These are phyloP conservation scores for Flaveria ramosissima DNA, from an alignment of 129 eudicot genomes.

Conservation along the genomic window DNA sequence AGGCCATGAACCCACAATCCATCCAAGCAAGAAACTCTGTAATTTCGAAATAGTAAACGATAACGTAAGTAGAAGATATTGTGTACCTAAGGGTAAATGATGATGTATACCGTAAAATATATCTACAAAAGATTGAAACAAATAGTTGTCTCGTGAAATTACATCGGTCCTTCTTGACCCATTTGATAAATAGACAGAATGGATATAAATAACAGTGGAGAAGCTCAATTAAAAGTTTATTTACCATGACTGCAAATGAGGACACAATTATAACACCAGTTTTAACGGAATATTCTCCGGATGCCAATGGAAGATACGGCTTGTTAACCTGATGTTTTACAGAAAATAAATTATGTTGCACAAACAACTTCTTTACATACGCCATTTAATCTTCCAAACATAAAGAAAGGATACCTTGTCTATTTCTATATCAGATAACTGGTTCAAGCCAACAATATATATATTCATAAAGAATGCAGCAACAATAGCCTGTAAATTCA, in stretches of 20 bases:
- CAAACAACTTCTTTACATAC: not conserved
- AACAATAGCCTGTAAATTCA: conserved; percentile 73
- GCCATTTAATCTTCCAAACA: not conserved
- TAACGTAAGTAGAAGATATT: conserved; percentile 4
- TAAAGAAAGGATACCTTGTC: conserved; percentile 67
- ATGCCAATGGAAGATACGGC: conserved; percentile 97
- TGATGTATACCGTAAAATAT: not conserved
- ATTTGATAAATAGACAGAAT: not conserved
- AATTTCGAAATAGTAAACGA: conserved; percentile 1
- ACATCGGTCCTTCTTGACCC: not conserved
- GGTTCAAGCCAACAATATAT: conserved; percentile 93
- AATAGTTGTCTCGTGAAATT: not conserved
- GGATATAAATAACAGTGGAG: not conserved
- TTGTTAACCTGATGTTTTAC: conserved; percentile 70
- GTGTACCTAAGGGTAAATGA: not conserved
- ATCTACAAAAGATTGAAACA: not conserved
- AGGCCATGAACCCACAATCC: conserved; percentile 88
- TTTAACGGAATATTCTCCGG: conserved; percentile 84
- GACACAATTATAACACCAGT: conserved; percentile 70
- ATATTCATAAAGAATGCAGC: conserved; percentile 97
- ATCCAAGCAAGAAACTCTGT: conserved; percentile 92
- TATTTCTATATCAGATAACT: conserved; percentile 86
- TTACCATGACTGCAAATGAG: conserved; percentile 75
- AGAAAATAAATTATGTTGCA: not conserved
- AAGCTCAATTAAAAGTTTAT: not conserved